A percentile compares a stretch with the other conserved stretches of the same genome.
phyloP scores from a whole-genome alignment of 1,284 basidiomycete species.

The Athelia psychrophila region DNA sequence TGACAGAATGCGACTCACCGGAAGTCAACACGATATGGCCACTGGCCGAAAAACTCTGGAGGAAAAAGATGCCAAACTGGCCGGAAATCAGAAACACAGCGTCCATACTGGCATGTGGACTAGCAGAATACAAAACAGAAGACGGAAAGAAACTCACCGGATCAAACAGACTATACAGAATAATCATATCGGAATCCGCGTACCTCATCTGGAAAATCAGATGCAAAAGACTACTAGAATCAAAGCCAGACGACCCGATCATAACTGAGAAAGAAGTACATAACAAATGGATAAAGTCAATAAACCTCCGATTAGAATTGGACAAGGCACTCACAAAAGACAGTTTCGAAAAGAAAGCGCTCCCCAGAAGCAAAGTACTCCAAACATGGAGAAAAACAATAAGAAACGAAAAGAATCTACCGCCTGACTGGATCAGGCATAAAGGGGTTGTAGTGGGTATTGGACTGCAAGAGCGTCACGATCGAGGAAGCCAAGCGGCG shows the following conservation, averaged over 20 bases:
- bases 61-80: slow-evolving; percentile 5
- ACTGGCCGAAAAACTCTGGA: slow-evolving; percentile 6
- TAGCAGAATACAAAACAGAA: background rate
- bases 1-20: slow-evolving; percentile 7
- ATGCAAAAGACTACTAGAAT: slow-evolving; percentile 7
- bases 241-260: slow-evolving; percentile 3
- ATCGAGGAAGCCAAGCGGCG: background rate
- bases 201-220: slow-evolving; percentile 11
- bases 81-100: slow-evolving; percentile 4
- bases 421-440: slow-evolving; percentile 10
- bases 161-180: slow-evolving; percentile 2
- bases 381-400: slow-evolving; percentile 10
- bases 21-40: slow-evolving; percentile 10
- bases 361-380: slow-evolving; percentile 3
- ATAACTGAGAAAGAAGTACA: slow-evolving; percentile 2
- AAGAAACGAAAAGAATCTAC: slow-evolving; percentile 7
- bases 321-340: background rate
- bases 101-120: background rate
- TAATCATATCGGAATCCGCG: slow-evolving; percentile 9
- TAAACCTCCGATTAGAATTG: background rate
- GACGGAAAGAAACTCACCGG: slow-evolving; percentile 3
- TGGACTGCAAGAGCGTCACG: background rate
- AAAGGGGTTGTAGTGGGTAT: slow-evolving; percentile 20
- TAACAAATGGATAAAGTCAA: slow-evolving; percentile 1
- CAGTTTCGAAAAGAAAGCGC: slow-evolving; percentile 9